Conservation (phyloP, 2,329 filamentous ascomycete species). For the Colletotrichum sp. region DNA sequence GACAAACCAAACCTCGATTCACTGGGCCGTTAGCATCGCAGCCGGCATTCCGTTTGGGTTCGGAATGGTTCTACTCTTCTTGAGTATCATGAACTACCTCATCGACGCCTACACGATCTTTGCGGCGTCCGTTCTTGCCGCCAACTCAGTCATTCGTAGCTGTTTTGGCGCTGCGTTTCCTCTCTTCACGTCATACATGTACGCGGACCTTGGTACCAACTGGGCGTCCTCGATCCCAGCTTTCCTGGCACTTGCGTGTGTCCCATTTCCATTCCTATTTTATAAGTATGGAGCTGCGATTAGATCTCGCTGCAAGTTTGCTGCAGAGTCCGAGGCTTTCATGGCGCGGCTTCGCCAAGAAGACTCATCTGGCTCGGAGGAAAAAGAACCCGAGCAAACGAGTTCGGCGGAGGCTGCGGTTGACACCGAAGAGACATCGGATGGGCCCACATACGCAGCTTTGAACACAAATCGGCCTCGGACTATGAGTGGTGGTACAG, state of each 20-base stretch:
- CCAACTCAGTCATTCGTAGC: slow-evolving; percentile 73
- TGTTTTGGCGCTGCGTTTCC: slow-evolving; percentile 76
- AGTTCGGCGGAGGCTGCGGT: background rate
- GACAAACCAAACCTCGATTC: slow-evolving; percentile 54
- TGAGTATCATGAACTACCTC: slow-evolving; percentile 58
- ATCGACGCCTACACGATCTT: slow-evolving; percentile 70
- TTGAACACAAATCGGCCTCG: background rate
- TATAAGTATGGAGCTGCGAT: slow-evolving; percentile 69
- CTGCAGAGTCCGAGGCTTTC: slow-evolving; percentile 63
- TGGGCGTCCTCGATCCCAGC: slow-evolving; percentile 78
- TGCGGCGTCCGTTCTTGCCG: slow-evolving; percentile 76
- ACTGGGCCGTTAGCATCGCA: slow-evolving; percentile 51
- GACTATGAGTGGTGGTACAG: background rate
- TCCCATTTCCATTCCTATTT: slow-evolving; percentile 78
- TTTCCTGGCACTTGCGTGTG: slow-evolving; percentile 73
- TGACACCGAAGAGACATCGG: background rate
- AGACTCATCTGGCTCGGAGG: background rate
- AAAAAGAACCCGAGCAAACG: slow-evolving; percentile 22
- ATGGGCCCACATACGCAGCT: background rate
- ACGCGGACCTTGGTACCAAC: slow-evolving; percentile 68
- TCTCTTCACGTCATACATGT: slow-evolving; percentile 69
- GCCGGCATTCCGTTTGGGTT: slow-evolving; percentile 36
- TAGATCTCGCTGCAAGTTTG: slow-evolving; percentile 59
- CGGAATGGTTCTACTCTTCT: slow-evolving; percentile 56
- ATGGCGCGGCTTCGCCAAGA: slow-evolving; percentile 48